Percentiles rank a stretch among this genome's conserved stretches.
These are phyloP conservation scores for Bondarzewia mesenterica DNA, from an alignment of 1,284 basidiomycete genomes.

Conservation along the genomic window DNA sequence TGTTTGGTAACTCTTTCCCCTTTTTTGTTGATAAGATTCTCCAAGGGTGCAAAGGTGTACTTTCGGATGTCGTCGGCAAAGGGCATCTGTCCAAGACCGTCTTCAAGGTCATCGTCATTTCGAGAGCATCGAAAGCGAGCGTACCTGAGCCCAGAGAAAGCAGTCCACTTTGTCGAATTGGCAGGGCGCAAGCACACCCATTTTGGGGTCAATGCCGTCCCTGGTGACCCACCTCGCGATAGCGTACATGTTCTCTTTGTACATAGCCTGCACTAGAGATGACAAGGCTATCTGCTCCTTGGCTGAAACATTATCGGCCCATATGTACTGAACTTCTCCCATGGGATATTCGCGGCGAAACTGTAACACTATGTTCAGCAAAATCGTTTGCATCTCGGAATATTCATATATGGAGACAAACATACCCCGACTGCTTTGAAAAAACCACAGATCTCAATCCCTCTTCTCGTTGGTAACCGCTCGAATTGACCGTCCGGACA, in stretches of 20 bases:
- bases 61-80: constrained; percentile 91
- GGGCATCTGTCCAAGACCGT: constrained; percentile 55
- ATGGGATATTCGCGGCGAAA: constrained; percentile 77
- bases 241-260: constrained; percentile 30
- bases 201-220: constrained; percentile 74
- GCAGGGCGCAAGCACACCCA: constrained; percentile 69
- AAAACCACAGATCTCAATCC: constrained; percentile 86
- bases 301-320: constrained; percentile 63
- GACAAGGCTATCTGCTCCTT: constrained; percentile 81
- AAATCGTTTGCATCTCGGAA: not conserved
- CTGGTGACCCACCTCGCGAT: constrained; percentile 76
- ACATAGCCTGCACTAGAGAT: constrained; percentile 81
- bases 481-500: constrained; percentile 77
- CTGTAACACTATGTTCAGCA: constrained; percentile 28
- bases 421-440: constrained; percentile 59
- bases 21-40: constrained; percentile 66
- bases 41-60: constrained; percentile 81
- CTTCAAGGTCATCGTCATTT: not conserved
- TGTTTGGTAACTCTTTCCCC: constrained; percentile 72
- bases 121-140: constrained; percentile 10
- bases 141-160: constrained; percentile 75
- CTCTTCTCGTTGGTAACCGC: constrained; percentile 63
- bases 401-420: not conserved
- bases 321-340: constrained; percentile 85
- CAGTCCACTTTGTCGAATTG: constrained; percentile 66